phyloP scores from a whole-genome alignment of 1,139 yeast species.

The Kazachstania sp. region DNA sequence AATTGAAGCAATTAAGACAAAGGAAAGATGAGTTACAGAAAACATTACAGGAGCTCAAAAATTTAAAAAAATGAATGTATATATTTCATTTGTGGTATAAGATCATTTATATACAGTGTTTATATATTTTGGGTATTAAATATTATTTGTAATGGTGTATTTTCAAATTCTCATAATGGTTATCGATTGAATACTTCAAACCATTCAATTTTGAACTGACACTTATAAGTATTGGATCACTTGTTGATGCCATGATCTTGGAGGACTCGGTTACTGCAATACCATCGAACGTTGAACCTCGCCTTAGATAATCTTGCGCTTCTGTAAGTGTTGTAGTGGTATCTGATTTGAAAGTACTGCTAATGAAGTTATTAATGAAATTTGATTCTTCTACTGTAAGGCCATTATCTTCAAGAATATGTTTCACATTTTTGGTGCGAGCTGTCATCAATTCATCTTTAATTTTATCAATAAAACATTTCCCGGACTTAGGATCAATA shows the following conservation, averaged over 20 bases:
- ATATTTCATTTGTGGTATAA: background rate
- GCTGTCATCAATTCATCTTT: constrained; percentile 19
- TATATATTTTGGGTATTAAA: constrained; percentile 7
- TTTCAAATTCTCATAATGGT: constrained; percentile 27
- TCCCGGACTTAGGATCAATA: constrained; percentile 24
- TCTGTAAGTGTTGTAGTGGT: constrained; percentile 19
- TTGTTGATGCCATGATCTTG: constrained; percentile 34
- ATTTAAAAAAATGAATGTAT: background rate
- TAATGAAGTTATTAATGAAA: constrained; percentile 17
- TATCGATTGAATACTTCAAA: constrained; percentile 29
- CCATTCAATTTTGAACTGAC: constrained; percentile 36
- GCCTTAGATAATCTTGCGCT: constrained; percentile 29
- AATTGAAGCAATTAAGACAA: constrained; percentile 31
- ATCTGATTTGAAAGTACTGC: constrained; percentile 17
- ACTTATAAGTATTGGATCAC: constrained; percentile 39
- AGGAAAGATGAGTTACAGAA: constrained; percentile 32
- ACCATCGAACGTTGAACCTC: constrained; percentile 33
- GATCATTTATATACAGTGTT: too few species aligned
- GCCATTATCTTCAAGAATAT: constrained; percentile 16
- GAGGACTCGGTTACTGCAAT: constrained; percentile 35
- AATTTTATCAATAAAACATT: constrained; percentile 23
- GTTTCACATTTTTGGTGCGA: constrained; percentile 16
- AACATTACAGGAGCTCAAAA: constrained; percentile 17
- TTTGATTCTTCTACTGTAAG: constrained; percentile 23
- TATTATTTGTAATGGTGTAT: constrained; percentile 7